Base-by-base conservation (phyloP, 2,329 filamentous ascomycete genomes). In the Penicillium sp. region DNA sequence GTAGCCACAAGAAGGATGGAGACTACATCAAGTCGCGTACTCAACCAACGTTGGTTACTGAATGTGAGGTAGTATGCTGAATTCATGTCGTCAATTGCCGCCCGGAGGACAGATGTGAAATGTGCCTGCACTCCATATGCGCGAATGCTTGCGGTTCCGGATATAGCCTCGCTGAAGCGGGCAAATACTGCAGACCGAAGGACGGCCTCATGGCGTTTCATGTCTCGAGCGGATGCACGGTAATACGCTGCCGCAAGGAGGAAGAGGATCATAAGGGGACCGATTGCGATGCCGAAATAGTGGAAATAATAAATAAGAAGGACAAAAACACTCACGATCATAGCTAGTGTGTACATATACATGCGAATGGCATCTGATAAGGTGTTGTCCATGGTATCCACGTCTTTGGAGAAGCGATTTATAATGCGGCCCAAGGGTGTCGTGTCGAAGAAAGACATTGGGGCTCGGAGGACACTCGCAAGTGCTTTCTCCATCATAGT, bases 11-110 rank as follows among this genome's bases (percentile, higher is more conserved):
- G 14, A 97, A 89, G 67, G 58, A 89, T 92, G 18, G 91, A 91
- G 49, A 97, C 90, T 35, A 86, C 77, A 70, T 97, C 94, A 2
- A 97, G 81, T 4, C 94, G 86, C 2, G 92, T 78, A 8, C 89
- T 91, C 14, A 97, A 80, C 93, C 93, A 99, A 36, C 94, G 84
- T 76, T 97, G 93, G 69, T 97, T 97, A 4, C 91, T 89, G 70
- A 95, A 97, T 0, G 93, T 97, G 34, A 97, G 81, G 71, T 91
- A 99, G 74, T 97, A 97, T 0, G 93, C 93, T 23, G 87, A 84
- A 70, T 97, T 87, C 92, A 97, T 97, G 60, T 90, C 83, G 70
- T 99, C 91, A 58, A 97, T 89, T 30, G 29, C 29, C 10, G 29
- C 10, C 29, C 0, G 90, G 80, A 1, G 81, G 76, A 46, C 87